Evolutionary conservation across 2,329 filamentous ascomycete species (phyloP).

Genomic region (Uncinocarpus reesii): DNA sequence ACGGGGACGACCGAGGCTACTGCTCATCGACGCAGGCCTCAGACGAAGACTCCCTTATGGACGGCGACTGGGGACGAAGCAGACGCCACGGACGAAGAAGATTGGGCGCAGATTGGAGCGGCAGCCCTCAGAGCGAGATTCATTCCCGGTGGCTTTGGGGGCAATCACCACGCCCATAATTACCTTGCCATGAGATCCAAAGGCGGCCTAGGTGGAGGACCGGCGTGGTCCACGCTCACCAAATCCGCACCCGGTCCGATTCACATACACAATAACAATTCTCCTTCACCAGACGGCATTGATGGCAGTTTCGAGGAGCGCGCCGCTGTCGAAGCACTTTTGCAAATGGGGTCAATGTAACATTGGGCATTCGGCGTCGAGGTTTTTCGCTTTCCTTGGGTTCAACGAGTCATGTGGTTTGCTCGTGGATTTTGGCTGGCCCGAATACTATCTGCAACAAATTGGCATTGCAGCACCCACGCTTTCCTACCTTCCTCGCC

Average conservation of each 20-base stretch:
- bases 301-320: conserved; percentile 32
- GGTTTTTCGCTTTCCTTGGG: not conserved
- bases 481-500: not conserved
- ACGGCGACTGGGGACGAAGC: conserved; percentile 73
- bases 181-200: conserved; percentile 19
- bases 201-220: conserved; percentile 25
- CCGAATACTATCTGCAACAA: conserved; percentile 4
- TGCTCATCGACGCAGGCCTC: conserved; percentile 65
- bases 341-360: conserved; percentile 41
- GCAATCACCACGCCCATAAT: conserved; percentile 20
- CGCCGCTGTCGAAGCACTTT: conserved; percentile 40
- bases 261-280: conserved; percentile 27
- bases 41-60: conserved; percentile 52
- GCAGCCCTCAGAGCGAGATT: conserved; percentile 64
- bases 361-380: conserved; percentile 10
- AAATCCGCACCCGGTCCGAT: conserved; percentile 33
- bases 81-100: conserved; percentile 88
- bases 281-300: conserved; percentile 28
- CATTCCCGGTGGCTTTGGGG: conserved; percentile 35
- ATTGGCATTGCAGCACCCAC: not conserved
- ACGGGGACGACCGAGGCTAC: conserved; percentile 52
- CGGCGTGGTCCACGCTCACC: conserved; percentile 31
- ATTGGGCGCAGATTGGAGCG: conserved; percentile 84
- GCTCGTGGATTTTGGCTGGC: conserved; percentile 9
- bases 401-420: conserved; percentile 5